phyloP scores from a whole-genome alignment of 441 rosid species.

The Aleurites moluccanus region DNA sequence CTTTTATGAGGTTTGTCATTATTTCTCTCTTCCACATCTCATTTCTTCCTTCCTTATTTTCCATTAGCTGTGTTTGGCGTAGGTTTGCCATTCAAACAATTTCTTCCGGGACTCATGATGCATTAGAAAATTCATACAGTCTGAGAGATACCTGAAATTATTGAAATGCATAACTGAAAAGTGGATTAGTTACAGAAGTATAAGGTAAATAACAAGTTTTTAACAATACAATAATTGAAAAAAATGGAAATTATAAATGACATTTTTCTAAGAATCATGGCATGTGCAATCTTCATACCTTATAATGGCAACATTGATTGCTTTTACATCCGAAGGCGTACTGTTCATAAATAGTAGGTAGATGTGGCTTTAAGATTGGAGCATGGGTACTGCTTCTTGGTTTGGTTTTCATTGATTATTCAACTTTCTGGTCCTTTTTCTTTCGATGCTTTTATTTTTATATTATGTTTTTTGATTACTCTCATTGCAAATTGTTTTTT shows the following conservation, averaged over 20 bases:
- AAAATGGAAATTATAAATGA: not conserved
- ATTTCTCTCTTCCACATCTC: not conserved
- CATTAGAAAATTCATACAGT: not conserved
- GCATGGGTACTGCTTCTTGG: not conserved
- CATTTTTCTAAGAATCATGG: too few species aligned
- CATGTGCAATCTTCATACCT: not conserved
- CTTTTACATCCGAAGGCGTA: not conserved
- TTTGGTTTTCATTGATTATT: slow-evolving; percentile 3
- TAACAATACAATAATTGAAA: not conserved
- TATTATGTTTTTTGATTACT: not conserved
- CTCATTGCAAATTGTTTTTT: not conserved
- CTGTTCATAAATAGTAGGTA: not conserved
- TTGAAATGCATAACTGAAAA: not conserved
- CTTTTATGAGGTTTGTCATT: slow-evolving; percentile 66
- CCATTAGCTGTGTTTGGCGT: not conserved
- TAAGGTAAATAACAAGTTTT: not conserved
- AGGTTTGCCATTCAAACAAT: not conserved
- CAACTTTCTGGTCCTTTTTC: not conserved
- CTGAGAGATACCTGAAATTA: not conserved
- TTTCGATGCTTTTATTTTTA: slow-evolving; percentile 7
- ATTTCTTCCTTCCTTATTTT: not conserved
- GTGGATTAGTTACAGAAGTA: not conserved
- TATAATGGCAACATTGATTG: not conserved
- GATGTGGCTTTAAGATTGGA: not conserved
- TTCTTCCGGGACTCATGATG: too few species aligned